Conservation (phyloP, 2,329 filamentous ascomycete genomes). For the Fusarium torulosum region DNA sequence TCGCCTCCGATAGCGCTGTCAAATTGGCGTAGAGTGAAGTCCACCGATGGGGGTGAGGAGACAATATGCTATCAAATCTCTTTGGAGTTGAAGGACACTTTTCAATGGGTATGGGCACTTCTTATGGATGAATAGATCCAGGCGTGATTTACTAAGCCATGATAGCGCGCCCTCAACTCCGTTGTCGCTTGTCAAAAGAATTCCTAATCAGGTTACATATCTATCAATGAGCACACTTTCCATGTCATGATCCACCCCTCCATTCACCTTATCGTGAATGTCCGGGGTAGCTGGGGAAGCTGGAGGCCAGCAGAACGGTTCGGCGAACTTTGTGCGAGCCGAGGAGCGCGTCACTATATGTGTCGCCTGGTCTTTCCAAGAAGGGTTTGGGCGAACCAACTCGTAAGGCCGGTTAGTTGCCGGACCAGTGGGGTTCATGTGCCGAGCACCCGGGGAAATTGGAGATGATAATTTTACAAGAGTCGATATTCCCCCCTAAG, state of each 20-base stretch:
- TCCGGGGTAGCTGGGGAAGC: slow-evolving; percentile 35
- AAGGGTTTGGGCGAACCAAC: not conserved
- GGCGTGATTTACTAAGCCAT: not conserved
- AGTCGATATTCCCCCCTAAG: not conserved
- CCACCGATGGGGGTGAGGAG: too few species aligned
- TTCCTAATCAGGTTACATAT: slow-evolving; percentile 6
- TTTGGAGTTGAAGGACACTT: too few species aligned
- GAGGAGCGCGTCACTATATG: not conserved
- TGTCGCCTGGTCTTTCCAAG: slow-evolving; percentile 26
- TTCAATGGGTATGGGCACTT: not conserved
- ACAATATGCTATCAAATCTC: not conserved
- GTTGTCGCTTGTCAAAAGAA: slow-evolving; percentile 1
- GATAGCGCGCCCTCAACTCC: slow-evolving; percentile 2
- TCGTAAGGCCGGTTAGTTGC: slow-evolving; percentile 14
- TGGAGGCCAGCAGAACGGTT: slow-evolving; percentile 3
- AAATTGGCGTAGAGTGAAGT: not conserved
- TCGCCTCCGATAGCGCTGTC: slow-evolving; percentile 1
- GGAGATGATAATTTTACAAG: not conserved
- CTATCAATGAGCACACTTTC: slow-evolving; percentile 7
- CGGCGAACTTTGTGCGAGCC: slow-evolving; percentile 8
- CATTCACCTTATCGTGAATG: slow-evolving; percentile 20
- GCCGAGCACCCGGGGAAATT: slow-evolving; percentile 18
- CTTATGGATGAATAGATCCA: not conserved
- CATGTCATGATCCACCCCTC: slow-evolving; percentile 9
- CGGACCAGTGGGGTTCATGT: slow-evolving; percentile 6